Conservation (phyloP, 2,329 filamentous ascomycete species). For the Colletotrichum melonis region DNA sequence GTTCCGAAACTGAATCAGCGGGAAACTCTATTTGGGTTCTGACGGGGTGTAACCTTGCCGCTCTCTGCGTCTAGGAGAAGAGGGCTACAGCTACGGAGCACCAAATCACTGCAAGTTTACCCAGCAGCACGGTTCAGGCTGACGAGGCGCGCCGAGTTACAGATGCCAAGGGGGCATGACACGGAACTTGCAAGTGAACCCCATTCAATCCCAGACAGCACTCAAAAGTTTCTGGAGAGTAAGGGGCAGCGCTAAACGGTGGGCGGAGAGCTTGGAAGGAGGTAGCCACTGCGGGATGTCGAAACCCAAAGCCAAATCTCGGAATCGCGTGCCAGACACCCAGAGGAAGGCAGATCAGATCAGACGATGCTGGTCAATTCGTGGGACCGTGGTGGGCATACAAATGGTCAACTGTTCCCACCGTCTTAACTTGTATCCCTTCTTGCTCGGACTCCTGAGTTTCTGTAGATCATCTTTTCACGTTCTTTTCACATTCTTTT, state of each 20-base stretch:
- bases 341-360: not conserved
- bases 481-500: slow-evolving; percentile 27
- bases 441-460: not conserved
- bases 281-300: not conserved
- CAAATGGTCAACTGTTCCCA: slow-evolving; percentile 17
- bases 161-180: slow-evolving; percentile 27
- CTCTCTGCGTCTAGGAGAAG: not conserved
- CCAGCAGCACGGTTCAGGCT: slow-evolving; percentile 19
- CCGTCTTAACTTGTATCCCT: not conserved
- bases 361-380: slow-evolving; percentile 9
- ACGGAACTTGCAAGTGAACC: slow-evolving; percentile 11
- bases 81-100: not conserved
- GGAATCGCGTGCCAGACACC: not conserved
- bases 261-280: not conserved
- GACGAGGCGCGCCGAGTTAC: slow-evolving; percentile 24
- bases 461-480: slow-evolving; percentile 21
- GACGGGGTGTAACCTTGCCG: slow-evolving; percentile 21
- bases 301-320: not conserved
- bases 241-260: slow-evolving; percentile 9
- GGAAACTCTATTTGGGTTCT: slow-evolving; percentile 17
- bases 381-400: not conserved
- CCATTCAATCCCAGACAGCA: slow-evolving; percentile 34
- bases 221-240: slow-evolving; percentile 25
- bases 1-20: slow-evolving; percentile 32
- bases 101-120: not conserved